A percentile compares a stretch with the other conserved stretches of the same genome.
Conservation (phyloP, 164 flowering plant genomes). For the Umbilicus rupestris region DNA sequence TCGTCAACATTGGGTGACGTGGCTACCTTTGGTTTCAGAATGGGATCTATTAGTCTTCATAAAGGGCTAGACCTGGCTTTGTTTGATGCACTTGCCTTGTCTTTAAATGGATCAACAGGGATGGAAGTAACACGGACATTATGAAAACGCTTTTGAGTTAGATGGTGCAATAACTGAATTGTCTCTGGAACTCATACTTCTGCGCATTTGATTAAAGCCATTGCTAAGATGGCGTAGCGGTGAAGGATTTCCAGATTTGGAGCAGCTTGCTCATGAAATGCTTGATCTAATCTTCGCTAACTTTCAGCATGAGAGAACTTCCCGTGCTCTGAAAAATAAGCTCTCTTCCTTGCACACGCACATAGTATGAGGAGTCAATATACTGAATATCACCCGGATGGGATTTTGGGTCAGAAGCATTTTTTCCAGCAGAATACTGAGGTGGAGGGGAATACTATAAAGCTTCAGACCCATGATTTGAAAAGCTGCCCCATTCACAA, state of each 20-base stretch:
- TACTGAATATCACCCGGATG: neutral
- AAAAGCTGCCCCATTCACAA: constrained; percentile 14
- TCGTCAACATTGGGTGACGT: constrained; percentile 15
- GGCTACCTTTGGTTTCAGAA: constrained; percentile 36
- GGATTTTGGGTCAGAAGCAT: constrained; percentile 8
- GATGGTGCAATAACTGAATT: constrained; percentile 32
- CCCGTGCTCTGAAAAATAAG: constrained; percentile 9
- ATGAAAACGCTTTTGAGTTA: constrained; percentile 17
- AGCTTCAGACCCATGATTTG: constrained; percentile 20
- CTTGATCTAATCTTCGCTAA: constrained; percentile 15
- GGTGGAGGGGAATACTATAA: constrained; percentile 52
- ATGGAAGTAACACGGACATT: constrained; percentile 34
- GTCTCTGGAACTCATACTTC: constrained; percentile 68
- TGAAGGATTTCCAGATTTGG: constrained; percentile 36
- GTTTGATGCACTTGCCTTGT: constrained; percentile 21
- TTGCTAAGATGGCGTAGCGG: constrained; percentile 35
- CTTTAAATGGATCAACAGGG: constrained; percentile 27
- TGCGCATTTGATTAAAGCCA: constrained; percentile 36
- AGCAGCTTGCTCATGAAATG: constrained; percentile 13
- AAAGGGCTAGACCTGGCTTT: constrained; percentile 62
- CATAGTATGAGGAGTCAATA: neutral
- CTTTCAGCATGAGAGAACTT: constrained; percentile 9
- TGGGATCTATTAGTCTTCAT: constrained; percentile 69
- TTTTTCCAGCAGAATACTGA: constrained; percentile 10
- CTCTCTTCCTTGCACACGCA: constrained; percentile 9